Base-by-base conservation (phyloP, 139 green algal species). In the Coelastrella sp. region DNA sequence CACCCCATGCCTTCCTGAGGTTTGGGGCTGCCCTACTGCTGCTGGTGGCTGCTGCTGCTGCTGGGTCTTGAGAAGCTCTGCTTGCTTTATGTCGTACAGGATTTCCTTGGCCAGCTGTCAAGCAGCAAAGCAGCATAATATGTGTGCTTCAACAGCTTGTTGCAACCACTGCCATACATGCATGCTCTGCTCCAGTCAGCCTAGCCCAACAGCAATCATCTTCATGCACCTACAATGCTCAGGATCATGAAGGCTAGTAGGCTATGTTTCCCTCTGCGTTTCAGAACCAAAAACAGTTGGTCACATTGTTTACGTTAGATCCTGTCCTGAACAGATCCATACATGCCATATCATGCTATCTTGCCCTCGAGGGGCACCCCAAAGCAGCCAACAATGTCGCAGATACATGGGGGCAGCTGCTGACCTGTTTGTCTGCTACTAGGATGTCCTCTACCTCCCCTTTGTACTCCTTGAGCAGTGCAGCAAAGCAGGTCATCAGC, bases 361-460 rank as follows among this genome's bases (percentile, higher is more conserved):
- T 49, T 49, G 35, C 35, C 35, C 35, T 49, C 35, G 35, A 49
- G 35, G 35, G 35, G 35, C 35, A 49, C 35, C 35, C 35, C 35
- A 49, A 49, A 49, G 35, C 35, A 49, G 35, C 35, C 35, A 49
- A 49, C 35, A 49, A 49, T 49, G 35, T 49, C n/a, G n/a, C n/a
- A n/a, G n/a, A n/a, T n/a, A n/a, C n/a, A 49, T 49, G 35, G 35
- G 35, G 35, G 63, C 63, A 72, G 63, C 63, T 72, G 63, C 78
- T 7, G 79, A 95, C 91, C 89, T 93, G 92, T 85, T 95, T 96
- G 94, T 99, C 97, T 0, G 87, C 94, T 76, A 94, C 96, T 63
- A 99, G 89, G 74, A 99, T 97, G 82, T 98, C 97, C 84, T 98
- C 95, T 12, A 99, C 91, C 94, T 98, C 96, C 27, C 88, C 83